Evolutionary conservation across 1,284 basidiomycete genomes (phyloP), one percentile per base, ranked within the genome.

Genomic region (Fistulina hepatica): DNA sequence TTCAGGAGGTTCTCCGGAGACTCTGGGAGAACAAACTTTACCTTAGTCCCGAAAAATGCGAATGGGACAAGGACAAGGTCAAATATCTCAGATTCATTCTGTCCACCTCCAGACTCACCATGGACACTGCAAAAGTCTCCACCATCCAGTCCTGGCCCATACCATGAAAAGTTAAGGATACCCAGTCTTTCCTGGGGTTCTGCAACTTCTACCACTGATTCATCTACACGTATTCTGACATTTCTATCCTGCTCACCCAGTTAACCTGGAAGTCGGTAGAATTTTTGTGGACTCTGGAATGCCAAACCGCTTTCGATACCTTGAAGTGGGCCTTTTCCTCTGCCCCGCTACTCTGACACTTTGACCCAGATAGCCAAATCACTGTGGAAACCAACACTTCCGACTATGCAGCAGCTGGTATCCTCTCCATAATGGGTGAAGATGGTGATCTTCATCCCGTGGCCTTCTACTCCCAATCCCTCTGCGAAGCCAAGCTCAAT

Each of bases 1-100:
- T 61, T 7, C 21, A 36, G 1, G 27, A 48, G 32, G 58, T 67
- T 6, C 49, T 67, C 1, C 22, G 48, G 10, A 33, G 52, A 6
- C 54, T 67, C 5, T 36, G 48, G 0, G 26, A 47, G 6, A 27
- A 48, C n/a, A 15, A 33, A 0, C 44, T n/a, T n/a, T n/a, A n/a
- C n/a, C n/a, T n/a, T n/a, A n/a, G n/a, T n/a, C n/a, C n/a, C n/a
- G n/a, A n/a, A 11, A 63, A 63, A 38, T 62, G 59, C 42, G 43
- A 52, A 13, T 64, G 61, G 42, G 28, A 53, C 40, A 23, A 37
- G 3, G 21, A 38, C 6, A n/a, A 44, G 6, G 51, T 59, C 4
- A 57, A 63, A 20, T 71, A 63, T 48, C 52, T 71, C 0, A 64
- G 68, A 4, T 59, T 55, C 39, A 48, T 64, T 34, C 44, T 69